These are phyloP conservation scores for Laburnicola sp. DNA, from an alignment of 2,329 filamentous ascomycete genomes.

Conservation along the genomic window DNA sequence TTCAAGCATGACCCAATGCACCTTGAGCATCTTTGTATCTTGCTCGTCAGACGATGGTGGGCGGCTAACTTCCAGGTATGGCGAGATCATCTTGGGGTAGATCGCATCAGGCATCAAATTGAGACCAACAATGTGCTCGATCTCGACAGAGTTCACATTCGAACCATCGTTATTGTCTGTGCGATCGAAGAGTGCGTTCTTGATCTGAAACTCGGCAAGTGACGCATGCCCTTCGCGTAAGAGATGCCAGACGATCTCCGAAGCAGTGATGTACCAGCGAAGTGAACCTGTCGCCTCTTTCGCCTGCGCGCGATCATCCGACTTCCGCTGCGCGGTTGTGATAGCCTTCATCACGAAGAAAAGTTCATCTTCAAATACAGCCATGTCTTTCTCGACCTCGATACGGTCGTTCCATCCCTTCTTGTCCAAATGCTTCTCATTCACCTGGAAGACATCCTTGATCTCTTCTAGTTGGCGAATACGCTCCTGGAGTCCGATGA, in stretches of 20 bases:
- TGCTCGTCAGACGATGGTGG: slow-evolving; percentile 55
- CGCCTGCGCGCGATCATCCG: slow-evolving; percentile 64
- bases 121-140: slow-evolving; percentile 83
- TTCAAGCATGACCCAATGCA: slow-evolving; percentile 98
- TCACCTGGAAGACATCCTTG: slow-evolving; percentile 92
- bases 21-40: slow-evolving; percentile 81
- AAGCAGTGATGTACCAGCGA: slow-evolving; percentile 90
- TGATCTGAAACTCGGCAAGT: slow-evolving; percentile 88
- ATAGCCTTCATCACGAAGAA: slow-evolving; percentile 99
- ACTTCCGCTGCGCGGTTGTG: slow-evolving; percentile 89
- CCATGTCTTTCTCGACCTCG: slow-evolving; percentile 83
- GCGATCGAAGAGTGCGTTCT: slow-evolving; percentile 88
- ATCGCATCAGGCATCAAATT: slow-evolving; percentile 89
- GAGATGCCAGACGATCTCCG: slow-evolving; percentile 96
- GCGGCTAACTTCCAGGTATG: slow-evolving; percentile 71
- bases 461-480: slow-evolving; percentile 95
- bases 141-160: slow-evolving; percentile 87
- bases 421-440: slow-evolving; percentile 82
- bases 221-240: slow-evolving; percentile 85
- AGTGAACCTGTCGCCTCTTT: slow-evolving; percentile 77
- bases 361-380: slow-evolving; percentile 89
- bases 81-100: slow-evolving; percentile 94
- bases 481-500: slow-evolving; percentile 85
- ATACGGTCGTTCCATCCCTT: slow-evolving; percentile 90
- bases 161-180: slow-evolving; percentile 97